Conservation (phyloP, 805 yeast genomes). For the Dipodascus albidus region DNA sequence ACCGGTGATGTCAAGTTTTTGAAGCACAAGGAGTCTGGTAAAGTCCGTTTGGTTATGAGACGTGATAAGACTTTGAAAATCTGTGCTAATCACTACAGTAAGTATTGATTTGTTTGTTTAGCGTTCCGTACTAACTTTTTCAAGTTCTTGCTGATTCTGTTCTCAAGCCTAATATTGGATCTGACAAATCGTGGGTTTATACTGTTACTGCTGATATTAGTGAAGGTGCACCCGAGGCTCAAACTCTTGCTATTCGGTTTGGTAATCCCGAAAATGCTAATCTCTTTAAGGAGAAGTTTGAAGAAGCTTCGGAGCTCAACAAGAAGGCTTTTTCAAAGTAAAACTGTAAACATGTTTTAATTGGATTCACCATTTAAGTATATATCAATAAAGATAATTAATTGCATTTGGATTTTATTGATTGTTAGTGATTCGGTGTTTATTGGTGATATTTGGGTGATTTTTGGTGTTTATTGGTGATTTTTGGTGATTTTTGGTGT, state of each 20-base stretch:
- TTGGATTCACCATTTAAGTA: not conserved
- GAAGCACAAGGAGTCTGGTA: constrained; percentile 70
- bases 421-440: not conserved
- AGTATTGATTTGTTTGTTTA: constrained; percentile 39
- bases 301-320: constrained; percentile 65
- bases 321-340: constrained; percentile 27
- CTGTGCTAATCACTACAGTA: constrained; percentile 90
- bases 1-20: constrained; percentile 96
- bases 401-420: not conserved
- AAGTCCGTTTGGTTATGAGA: constrained; percentile 92
- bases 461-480: no score
- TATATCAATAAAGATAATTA: not conserved
- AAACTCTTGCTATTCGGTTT: constrained; percentile 92
- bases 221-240: constrained; percentile 94
- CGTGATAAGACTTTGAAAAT: constrained; percentile 97
- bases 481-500: no score
- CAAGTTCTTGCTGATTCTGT: constrained; percentile 1
- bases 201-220: constrained; percentile 87
- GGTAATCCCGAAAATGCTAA: constrained; percentile 61
- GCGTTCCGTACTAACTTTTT: not conserved
- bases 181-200: constrained; percentile 98
- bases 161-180: constrained; percentile 87
- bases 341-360: not conserved
- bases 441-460: no score
- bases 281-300: constrained; percentile 86